A percentile compares a stretch with the other conserved stretches of the same genome.
These are phyloP conservation scores for Poa pratensis DNA, from an alignment of 176 grass and related monocot genomes.

Conservation along the genomic window DNA sequence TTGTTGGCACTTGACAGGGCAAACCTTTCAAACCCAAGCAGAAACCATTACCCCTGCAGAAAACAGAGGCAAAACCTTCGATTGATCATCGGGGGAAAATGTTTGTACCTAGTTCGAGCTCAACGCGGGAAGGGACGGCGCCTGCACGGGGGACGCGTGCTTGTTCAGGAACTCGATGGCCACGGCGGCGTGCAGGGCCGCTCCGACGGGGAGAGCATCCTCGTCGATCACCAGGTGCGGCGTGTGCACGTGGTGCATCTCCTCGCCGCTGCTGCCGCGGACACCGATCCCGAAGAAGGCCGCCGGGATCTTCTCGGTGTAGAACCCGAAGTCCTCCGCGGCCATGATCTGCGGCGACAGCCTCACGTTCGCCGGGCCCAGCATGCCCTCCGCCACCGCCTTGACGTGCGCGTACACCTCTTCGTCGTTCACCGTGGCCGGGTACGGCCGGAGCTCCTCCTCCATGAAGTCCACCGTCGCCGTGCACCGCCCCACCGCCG, in stretches of 20 bases:
- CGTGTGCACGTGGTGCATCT: constrained; percentile 4
- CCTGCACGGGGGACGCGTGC: background rate
- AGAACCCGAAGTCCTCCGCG: background rate
- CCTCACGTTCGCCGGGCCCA: background rate
- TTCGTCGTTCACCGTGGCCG: background rate
- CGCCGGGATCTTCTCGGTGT: background rate
- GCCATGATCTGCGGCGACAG: background rate
- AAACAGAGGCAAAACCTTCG: too few relatives aligned
- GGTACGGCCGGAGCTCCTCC: constrained; percentile 9
- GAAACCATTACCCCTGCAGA: too few relatives aligned
- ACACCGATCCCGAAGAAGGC: background rate
- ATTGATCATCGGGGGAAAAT: too few relatives aligned
- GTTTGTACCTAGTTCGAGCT: background rate
- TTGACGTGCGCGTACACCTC: background rate
- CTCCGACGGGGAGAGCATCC: background rate
- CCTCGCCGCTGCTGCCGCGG: background rate
- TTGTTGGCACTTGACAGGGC: too few relatives aligned
- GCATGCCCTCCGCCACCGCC: background rate
- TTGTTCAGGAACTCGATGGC: background rate
- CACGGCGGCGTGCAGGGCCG: background rate
- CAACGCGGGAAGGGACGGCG: background rate
- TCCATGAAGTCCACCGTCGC: background rate
- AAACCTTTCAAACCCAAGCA: too few relatives aligned
- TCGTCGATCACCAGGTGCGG: constrained; percentile 3
- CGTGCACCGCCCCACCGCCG: background rate